Evolutionary conservation across 192 early-diverging fungal genomes (phyloP), one percentile per base, ranked within the genome.

Genomic region (Coemansia sp.): DNA sequence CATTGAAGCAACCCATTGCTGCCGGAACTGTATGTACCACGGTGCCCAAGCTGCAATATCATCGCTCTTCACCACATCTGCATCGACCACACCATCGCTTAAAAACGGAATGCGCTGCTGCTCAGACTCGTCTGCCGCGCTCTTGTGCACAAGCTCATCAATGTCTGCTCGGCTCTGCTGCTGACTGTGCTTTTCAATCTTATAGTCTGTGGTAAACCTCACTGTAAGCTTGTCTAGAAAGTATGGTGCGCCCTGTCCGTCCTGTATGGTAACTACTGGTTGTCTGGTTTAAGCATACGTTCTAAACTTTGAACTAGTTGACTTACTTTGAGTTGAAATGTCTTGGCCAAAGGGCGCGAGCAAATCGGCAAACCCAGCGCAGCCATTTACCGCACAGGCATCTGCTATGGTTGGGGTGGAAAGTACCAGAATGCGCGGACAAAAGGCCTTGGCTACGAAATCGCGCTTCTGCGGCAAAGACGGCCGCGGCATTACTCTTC

Each of bases 1-100:
- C 59, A 81, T 80, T 35, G 86, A 63, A 26, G 57, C 41, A 6
- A 67, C 49, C 77, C 77, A 72, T 20, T 67, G 63, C 52, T 74
- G 79, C 16, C 91, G 78, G 69, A 92, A 94, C 57, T 80, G 58
- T 11, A 82, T 59, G 73, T 94, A 97, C 93, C 93, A 95, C 14
- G 95, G 95, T 13, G 88, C 59, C 73, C 73, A 77, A 21, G 47
- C 28, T 26, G 51, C 51, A 14, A 57, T 49, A 5, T 77, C 73
- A 3, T 60, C 72, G 19, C 36, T n/a, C 0, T 40, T 41, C 6
- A 56, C 53, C 1, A 47, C 63, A 3, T 61, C 55, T 20, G 26
- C 42, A 30, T 62, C 49, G 7, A 76, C 26, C 2, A 59, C 71
- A 1, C 44, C 13, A 10, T 16, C 51, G 5, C n/a, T 36, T n/a